Evolutionary conservation across 2,329 filamentous ascomycete species (phyloP).

Genomic region (Botrytis sinoallii): DNA sequence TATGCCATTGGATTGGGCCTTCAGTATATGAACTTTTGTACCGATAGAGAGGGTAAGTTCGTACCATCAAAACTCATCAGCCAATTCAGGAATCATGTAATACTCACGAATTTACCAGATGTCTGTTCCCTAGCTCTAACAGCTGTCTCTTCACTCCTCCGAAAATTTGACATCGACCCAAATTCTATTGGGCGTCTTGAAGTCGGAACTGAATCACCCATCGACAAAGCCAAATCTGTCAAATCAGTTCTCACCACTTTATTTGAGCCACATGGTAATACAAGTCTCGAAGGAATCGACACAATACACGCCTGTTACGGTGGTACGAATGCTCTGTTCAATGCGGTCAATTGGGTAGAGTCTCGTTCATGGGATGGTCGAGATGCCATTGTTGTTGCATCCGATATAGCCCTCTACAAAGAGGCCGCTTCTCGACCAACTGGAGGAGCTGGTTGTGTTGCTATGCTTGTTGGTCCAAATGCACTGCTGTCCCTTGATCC

Average conservation of each 20-base stretch:
- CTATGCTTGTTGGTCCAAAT: constrained; percentile 14
- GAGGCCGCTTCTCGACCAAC: constrained; percentile 3
- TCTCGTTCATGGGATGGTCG: constrained; percentile 78
- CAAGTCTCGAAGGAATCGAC: constrained; percentile 79
- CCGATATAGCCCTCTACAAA: constrained; percentile 9
- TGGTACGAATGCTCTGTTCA: constrained; percentile 80
- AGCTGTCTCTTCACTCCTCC: constrained; percentile 70
- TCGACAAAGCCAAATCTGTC: constrained; percentile 89
- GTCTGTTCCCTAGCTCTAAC: constrained; percentile 85
- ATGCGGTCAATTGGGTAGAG: constrained; percentile 81
- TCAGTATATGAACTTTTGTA: constrained; percentile 89
- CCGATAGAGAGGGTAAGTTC: constrained; percentile 73
- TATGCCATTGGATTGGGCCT: constrained; percentile 89
- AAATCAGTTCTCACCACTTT: constrained; percentile 86
- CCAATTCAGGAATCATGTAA: neutral
- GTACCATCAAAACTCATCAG: constrained; percentile 29
- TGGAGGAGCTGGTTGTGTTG: constrained; percentile 7
- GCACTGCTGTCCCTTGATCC: neutral
- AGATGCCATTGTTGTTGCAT: constrained; percentile 10
- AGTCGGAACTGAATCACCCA: constrained; percentile 79
- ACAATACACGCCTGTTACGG: constrained; percentile 84
- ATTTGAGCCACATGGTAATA: constrained; percentile 66
- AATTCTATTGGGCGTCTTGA: constrained; percentile 76
- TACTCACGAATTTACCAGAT: constrained; percentile 50
- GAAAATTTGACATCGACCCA: constrained; percentile 79